Evolutionary conservation across 2,329 filamentous ascomycete genomes (phyloP), one percentile per base, ranked within the genome.

Genomic region (Microdochium bolleyi): DNA sequence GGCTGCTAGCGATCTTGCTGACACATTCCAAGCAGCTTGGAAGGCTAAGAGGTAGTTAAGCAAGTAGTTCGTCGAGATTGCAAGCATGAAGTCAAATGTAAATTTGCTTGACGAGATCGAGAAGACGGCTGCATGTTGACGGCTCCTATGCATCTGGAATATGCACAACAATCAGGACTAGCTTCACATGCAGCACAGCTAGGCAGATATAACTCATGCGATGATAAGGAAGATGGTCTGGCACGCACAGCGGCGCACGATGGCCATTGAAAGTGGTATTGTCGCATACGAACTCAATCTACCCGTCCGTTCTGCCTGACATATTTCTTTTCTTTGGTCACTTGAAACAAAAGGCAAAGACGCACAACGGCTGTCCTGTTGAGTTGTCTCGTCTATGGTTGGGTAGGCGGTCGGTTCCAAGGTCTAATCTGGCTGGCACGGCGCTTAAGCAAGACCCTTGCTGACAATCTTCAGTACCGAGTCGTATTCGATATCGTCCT

Each of bases 401-500:
- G 41, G 3, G 19, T 46, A 19, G 41, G 8, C 21, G 16, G 41
- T 22, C 13, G 21, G 3, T 25, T 49, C 24, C 21, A 44, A 30
- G 3, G 24, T 49, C 48, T 24, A 8, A 24, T 30, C 25, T 21
- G 14, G 48, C 10, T 30, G 37, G 14, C 53, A 51, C 49, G 49
- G 52, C 50, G 57, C 60, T 71, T 75, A 78, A 61, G 79, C 76
- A 64, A 76, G 67, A 64, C 80, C 77, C 78, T 85, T 83, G 79
- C 78, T 83, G 73, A 85, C 78, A 55, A 73, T 76, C 72, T 78
- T 79, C 70, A 90, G 74, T 67, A 92, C 78, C 65, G 76, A 79
- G 58, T 88, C 83, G 71, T 83, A 85, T 75, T 92, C 88, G 67
- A 94, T 88, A 71, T 92, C 88, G 70, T 90, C 87, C 61, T 75